A percentile compares a stretch with the other conserved stretches of the same genome.
phyloP scores from a whole-genome alignment of 2,329 filamentous ascomycete genomes.

The Drechslerella coelobrocha region DNA sequence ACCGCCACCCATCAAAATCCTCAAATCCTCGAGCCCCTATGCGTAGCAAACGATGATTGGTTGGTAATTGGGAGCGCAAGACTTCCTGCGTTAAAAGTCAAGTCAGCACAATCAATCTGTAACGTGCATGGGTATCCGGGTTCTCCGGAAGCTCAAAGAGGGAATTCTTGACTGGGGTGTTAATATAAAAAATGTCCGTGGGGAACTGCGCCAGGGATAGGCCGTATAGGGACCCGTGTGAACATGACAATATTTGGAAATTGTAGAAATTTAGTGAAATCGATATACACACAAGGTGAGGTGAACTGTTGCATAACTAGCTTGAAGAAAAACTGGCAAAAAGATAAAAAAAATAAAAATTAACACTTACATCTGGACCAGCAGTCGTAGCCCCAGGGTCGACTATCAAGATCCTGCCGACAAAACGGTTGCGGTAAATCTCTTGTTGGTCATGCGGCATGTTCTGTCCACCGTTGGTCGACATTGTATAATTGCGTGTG shows the following conservation, averaged over 20 bases:
- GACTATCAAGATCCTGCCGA: conserved; percentile 20
- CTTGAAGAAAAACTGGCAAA: neutral
- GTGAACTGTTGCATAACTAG: no score
- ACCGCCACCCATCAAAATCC: conserved; percentile 42
- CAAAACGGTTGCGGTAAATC: conserved; percentile 23
- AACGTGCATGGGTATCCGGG: no score
- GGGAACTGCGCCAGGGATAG: no score
- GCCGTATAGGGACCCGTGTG: no score
- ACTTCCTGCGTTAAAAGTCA: conserved; percentile 22
- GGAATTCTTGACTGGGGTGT: no score
- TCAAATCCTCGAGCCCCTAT: neutral
- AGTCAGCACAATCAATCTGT: neutral
- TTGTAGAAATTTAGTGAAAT: no score
- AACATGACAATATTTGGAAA: no score
- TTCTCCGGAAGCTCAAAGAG: neutral
- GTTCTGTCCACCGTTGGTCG: conserved; percentile 8
- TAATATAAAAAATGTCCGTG: no score
- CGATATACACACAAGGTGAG: no score
- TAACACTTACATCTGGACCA: conserved; percentile 20
- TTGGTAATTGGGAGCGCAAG: conserved; percentile 14
- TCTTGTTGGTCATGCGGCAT: conserved; percentile 39
- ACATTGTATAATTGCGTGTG: no score
- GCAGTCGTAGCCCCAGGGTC: conserved; percentile 8
- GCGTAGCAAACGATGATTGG: conserved; percentile 22
- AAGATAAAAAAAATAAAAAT: neutral